These are phyloP conservation scores for Apophysomyces variabilis DNA, from an alignment of 371 early-diverging fungal genomes.

Conservation along the genomic window DNA sequence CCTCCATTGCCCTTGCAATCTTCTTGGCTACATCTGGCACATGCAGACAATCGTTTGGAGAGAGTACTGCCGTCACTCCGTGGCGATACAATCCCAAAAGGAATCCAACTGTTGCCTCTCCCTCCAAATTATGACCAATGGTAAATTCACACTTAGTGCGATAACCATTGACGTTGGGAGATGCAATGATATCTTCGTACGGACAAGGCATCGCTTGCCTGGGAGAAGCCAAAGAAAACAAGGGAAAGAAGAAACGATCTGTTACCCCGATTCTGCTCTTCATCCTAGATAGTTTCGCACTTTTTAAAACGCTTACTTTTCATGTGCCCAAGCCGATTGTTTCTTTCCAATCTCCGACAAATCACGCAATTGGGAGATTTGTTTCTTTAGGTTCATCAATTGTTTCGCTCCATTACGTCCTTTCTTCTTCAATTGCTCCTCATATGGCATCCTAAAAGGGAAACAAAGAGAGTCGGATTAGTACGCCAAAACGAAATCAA, in stretches of 20 bases:
- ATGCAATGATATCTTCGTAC: constrained; percentile 42
- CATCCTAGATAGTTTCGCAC: neutral
- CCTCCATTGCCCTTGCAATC: constrained; percentile 58
- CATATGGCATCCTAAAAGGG: constrained; percentile 36
- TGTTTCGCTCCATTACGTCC: constrained; percentile 30
- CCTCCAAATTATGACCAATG: constrained; percentile 67
- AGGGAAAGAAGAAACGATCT: too few species aligned
- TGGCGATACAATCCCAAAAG: constrained; percentile 68
- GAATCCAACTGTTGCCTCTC: constrained; percentile 73
- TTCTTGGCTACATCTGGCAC: constrained; percentile 58
- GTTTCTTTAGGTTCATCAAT: constrained; percentile 30
- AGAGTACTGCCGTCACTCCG: constrained; percentile 63
- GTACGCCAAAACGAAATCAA: too few species aligned
- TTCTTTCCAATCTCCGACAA: constrained; percentile 23
- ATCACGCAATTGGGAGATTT: constrained; percentile 28
- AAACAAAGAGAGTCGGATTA: neutral
- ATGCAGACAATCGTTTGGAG: constrained; percentile 54
- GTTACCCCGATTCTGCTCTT: neutral
- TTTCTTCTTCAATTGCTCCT: constrained; percentile 48
- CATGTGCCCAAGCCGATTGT: constrained; percentile 41
- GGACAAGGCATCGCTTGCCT: neutral
- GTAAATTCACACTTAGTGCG: constrained; percentile 87
- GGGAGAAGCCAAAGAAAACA: too few species aligned
- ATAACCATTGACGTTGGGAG: constrained; percentile 71
- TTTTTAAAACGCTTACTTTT: constrained; percentile 28